Evolutionary conservation across 1,284 basidiomycete genomes (phyloP).

Genomic region (Heliocybe sulcata): DNA sequence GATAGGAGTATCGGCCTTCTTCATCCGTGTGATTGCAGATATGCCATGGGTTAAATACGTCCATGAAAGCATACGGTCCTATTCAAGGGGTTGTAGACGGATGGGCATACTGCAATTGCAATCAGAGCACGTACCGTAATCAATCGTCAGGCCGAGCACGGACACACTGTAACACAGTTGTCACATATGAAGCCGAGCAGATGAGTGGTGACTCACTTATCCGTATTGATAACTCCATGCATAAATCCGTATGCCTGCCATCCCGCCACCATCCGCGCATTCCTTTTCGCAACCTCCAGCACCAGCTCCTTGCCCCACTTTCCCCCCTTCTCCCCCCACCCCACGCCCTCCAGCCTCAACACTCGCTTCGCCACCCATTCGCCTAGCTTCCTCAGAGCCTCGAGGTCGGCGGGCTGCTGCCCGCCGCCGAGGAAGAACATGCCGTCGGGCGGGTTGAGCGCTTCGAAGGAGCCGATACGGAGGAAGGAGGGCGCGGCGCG

Average conservation of each 20-base stretch:
- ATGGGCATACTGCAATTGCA: not conserved
- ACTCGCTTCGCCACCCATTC: conserved; percentile 65
- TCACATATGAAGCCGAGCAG: too few relatives aligned
- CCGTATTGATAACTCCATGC: conserved; percentile 95
- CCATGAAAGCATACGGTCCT: conserved; percentile 96
- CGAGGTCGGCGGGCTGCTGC: conserved; percentile 68
- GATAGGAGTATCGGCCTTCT: conserved; percentile 83
- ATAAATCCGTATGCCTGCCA: conserved; percentile 96
- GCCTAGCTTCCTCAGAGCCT: conserved; percentile 66
- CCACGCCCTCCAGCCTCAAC: conserved; percentile 38
- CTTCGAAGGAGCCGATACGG: conserved; percentile 89
- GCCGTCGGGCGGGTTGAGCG: conserved; percentile 57
- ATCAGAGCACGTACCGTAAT: conserved; percentile 54
- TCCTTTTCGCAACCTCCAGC: conserved; percentile 72
- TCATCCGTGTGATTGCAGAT: conserved; percentile 94
- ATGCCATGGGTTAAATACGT: conserved; percentile 76
- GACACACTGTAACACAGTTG: conserved; percentile 56
- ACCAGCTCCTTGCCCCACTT: conserved; percentile 70
- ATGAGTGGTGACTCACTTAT: conserved; percentile 84
- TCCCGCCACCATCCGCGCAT: conserved; percentile 85
- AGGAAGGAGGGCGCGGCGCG: conserved; percentile 89
- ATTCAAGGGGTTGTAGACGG: too few relatives aligned
- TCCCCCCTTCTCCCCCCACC: conserved; percentile 32
- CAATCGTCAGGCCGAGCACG: conserved; percentile 86
- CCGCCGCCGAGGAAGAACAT: conserved; percentile 69